These are phyloP conservation scores for Heritiera littoralis DNA, from an alignment of 345 rosid species.

Conservation along the genomic window DNA sequence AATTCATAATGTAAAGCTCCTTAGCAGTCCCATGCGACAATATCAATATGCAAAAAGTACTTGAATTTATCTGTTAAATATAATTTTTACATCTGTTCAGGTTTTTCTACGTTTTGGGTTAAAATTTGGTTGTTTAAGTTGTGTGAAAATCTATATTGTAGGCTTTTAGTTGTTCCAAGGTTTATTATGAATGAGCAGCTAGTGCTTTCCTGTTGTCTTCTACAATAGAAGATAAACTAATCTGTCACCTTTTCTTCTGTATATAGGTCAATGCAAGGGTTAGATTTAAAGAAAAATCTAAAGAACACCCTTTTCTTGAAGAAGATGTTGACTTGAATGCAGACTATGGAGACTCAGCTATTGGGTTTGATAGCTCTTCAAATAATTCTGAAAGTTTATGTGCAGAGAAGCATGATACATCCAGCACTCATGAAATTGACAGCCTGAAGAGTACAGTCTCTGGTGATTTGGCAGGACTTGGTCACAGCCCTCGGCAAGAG, in stretches of 20 bases:
- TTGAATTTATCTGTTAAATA: neutral
- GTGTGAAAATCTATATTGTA: slow-evolving; percentile 3
- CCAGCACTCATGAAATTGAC: slow-evolving; percentile 73
- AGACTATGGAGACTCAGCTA: slow-evolving; percentile 58
- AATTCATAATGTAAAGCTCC: neutral
- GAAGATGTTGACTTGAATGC: slow-evolving; percentile 51
- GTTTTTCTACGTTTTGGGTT: neutral
- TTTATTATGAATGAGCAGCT: neutral
- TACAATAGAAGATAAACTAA: neutral
- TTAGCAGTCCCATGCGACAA: neutral
- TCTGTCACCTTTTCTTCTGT: slow-evolving; percentile 12
- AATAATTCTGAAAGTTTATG: slow-evolving; percentile 78
- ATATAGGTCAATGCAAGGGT: slow-evolving; percentile 60
- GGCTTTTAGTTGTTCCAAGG: neutral
- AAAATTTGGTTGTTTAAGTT: neutral
- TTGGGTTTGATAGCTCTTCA: slow-evolving; percentile 87
- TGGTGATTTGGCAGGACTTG: slow-evolving; percentile 71
- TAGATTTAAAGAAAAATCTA: slow-evolving; percentile 59
- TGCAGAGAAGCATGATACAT: slow-evolving; percentile 82
- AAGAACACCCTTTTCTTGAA: slow-evolving; percentile 48
- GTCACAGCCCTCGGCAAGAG: slow-evolving; percentile 57
- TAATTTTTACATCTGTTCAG: neutral
- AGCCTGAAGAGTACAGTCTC: slow-evolving; percentile 69
- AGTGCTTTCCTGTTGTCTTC: neutral
- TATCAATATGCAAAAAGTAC: neutral